phyloP scores from a whole-genome alignment of 1,139 yeast genomes.

The Lodderomyces margitis region DNA sequence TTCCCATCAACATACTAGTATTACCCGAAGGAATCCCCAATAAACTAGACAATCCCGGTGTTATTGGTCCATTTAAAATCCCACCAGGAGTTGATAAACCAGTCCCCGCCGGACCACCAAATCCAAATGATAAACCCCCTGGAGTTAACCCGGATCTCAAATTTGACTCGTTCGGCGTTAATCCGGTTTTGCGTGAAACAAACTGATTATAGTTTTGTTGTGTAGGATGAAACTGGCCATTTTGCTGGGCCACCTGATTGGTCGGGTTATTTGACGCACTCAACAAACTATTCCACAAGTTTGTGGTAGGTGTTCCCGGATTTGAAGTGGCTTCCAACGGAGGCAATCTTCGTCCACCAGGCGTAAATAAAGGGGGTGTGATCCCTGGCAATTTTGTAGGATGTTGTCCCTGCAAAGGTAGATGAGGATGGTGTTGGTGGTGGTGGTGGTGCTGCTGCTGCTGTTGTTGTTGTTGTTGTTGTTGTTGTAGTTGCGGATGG shows the following conservation, averaged over 20 bases:
- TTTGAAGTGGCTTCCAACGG: slow-evolving; percentile 38
- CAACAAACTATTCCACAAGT: slow-evolving; percentile 48
- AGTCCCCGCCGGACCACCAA: slow-evolving; percentile 25
- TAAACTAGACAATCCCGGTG: slow-evolving; percentile 46
- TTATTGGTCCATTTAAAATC: slow-evolving; percentile 42
- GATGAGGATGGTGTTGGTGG: slow-evolving; percentile 13
- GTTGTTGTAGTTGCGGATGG: neutral
- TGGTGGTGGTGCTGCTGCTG: slow-evolving; percentile 17
- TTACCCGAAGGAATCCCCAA: slow-evolving; percentile 26
- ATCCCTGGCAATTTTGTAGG: slow-evolving; percentile 36
- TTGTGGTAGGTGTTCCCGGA: slow-evolving; percentile 51
- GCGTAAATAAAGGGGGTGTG: slow-evolving; percentile 58
- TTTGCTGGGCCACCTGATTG: slow-evolving; percentile 11
- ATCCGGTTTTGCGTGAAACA: slow-evolving; percentile 50
- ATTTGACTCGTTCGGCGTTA: slow-evolving; percentile 69
- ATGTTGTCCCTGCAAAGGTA: slow-evolving; percentile 1
- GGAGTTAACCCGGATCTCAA: slow-evolving; percentile 65
- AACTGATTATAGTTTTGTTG: slow-evolving; percentile 25
- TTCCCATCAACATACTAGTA: neutral
- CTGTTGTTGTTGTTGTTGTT: neutral
- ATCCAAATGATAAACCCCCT: slow-evolving; percentile 32
- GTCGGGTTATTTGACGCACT: slow-evolving; percentile 31
- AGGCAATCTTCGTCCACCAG: slow-evolving; percentile 61
- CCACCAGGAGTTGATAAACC: slow-evolving; percentile 48
- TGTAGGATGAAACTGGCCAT: slow-evolving; percentile 10